A percentile compares a stretch with the other conserved stretches of the same genome.
These are phyloP conservation scores for Ophiostoma ulmi DNA, from an alignment of 2,329 filamentous ascomycete species.

Conservation along the genomic window DNA sequence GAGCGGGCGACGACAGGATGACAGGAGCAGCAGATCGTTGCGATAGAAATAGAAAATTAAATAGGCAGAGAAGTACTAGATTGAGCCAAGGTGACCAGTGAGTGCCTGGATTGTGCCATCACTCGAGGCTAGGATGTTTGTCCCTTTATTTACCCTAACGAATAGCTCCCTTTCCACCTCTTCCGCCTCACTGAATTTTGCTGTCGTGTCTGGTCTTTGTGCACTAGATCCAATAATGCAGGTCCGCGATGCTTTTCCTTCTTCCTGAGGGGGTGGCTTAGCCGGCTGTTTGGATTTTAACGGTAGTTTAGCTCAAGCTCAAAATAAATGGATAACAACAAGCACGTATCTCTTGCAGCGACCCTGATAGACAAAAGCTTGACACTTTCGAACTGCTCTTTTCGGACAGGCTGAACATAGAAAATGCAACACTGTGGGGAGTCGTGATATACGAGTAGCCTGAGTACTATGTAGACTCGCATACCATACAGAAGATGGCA, in stretches of 20 bases:
- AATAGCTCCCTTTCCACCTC: background rate
- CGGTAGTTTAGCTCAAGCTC: too few relatives aligned
- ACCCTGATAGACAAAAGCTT: background rate
- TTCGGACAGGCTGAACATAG: constrained; percentile 8
- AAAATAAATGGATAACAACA: too few relatives aligned
- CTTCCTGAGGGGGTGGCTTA: background rate
- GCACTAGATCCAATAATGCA: constrained; percentile 2
- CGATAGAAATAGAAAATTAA: background rate
- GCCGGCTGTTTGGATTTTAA: background rate
- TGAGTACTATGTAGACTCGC: background rate
- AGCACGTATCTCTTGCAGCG: too few relatives aligned
- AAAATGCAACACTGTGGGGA: constrained; percentile 6
- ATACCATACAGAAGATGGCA: background rate
- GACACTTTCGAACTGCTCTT: background rate
- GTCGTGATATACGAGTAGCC: background rate
- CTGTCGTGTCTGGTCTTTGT: background rate
- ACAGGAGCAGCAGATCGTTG: background rate
- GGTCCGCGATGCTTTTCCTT: background rate
- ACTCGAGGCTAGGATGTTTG: background rate
- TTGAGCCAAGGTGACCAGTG: too few relatives aligned
- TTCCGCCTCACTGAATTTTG: background rate
- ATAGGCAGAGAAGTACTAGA: background rate
- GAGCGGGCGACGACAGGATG: background rate
- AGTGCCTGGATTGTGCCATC: background rate
- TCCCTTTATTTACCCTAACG: background rate